Percentiles rank a stretch among this genome's conserved stretches.
Conservation (phyloP, 768 basidiomycete genomes). For the Mycena crocata region DNA sequence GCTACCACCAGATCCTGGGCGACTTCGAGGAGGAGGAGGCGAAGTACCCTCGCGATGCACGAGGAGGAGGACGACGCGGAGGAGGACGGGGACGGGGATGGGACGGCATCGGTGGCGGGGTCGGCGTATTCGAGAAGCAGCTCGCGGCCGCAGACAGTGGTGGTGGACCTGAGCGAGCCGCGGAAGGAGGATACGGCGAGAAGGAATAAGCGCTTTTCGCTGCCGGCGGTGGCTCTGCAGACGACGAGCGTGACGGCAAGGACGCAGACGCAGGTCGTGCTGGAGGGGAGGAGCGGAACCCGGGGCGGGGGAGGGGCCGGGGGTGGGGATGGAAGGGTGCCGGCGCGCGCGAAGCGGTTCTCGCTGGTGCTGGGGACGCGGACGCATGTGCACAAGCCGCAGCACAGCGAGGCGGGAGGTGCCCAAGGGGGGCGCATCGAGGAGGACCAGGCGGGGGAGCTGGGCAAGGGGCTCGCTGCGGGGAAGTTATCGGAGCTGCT, state of each 20-base stretch:
- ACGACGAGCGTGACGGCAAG: conserved; percentile 77
- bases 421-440: conserved; percentile 19
- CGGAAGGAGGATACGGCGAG: conserved; percentile 71
- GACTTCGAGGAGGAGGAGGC: conserved; percentile 66
- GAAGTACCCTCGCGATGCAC: conserved; percentile 30
- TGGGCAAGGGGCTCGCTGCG: conserved; percentile 62
- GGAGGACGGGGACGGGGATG: conserved; percentile 27
- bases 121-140: background rate
- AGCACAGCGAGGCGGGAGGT: conserved; percentile 27
- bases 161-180: conserved; percentile 32
- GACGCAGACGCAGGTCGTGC: conserved; percentile 46
- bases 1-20: conserved; percentile 75
- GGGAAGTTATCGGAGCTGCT: conserved; percentile 67
- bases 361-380: conserved; percentile 66
- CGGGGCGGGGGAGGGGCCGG: conserved; percentile 19
- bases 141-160: conserved; percentile 14
- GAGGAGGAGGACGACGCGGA: conserved; percentile 33
- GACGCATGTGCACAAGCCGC: conserved; percentile 42
- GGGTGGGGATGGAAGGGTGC: conserved; percentile 43
- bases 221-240: conserved; percentile 83
- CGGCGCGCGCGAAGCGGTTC: conserved; percentile 60
- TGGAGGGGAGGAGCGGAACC: too few species aligned
- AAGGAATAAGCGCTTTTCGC: conserved; percentile 76
- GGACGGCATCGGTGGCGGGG: background rate
- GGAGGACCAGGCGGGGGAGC: conserved; percentile 37